Evolutionary conservation across 345 rosid genomes (phyloP), one percentile per base, ranked within the genome.

Genomic region (Erysimum cheiranthoides): DNA sequence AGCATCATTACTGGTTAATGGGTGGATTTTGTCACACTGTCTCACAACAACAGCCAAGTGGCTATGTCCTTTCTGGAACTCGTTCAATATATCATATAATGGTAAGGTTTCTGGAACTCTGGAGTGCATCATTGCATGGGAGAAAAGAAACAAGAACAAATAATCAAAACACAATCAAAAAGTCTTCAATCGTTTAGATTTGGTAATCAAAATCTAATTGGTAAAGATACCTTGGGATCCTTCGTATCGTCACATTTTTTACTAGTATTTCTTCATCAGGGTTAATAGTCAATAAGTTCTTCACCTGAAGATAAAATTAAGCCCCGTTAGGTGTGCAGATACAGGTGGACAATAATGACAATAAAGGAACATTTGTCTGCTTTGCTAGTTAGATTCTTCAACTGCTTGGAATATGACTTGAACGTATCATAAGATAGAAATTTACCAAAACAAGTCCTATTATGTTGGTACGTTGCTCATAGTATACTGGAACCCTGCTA

Each of bases 51-150:
- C 92, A 50, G 96, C 97, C 97, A 93, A 89, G 77, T 93, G 98
- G 84, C 97, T 93, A 60, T 89, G 98, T 54, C 98, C 98, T 82
- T 93, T 93, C 77, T 93, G 97, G 75, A 93, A 93, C 84, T 93
- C 98, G 68, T 93, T 93, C 81, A 93, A 61, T 74, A 93, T 89
- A 75, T 91, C 98, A 73, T 93, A 93, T 34, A 93, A 74, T 6
- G 97, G 97, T 81, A 91, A 74, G 39, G 73, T 83, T 67, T 91
- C 98, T 59, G 51, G 82, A 77, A 93, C 92, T 85, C 97, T 89
- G 42, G 8, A 70, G 53, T 59, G 66, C 65, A 21, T 21, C 25
- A 21, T 21, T 21, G 25, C 25, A 66, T 12, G 21, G 18, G 21
- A 32, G 51, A 7, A 46, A 46, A 13, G 42, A 5, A 42, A 43